A percentile compares a stretch with the other conserved stretches of the same genome.
Evolutionary conservation across 495 filamentous ascomycete species (phyloP).

Genomic region (Penicillium cataractarum): DNA sequence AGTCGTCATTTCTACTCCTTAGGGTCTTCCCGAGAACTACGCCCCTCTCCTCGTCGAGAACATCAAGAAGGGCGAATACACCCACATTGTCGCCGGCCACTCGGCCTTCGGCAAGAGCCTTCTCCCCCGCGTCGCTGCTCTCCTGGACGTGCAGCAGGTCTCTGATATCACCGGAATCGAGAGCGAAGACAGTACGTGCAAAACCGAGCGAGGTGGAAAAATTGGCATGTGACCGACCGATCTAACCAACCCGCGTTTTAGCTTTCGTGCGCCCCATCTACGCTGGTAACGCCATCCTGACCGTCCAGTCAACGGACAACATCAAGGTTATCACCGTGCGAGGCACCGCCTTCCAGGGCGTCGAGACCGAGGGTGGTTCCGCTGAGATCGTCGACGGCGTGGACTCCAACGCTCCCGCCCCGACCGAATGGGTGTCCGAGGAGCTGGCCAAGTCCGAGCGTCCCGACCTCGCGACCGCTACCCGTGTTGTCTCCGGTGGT

Average conservation of each 20-base stretch:
- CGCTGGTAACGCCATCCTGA: constrained; percentile 95
- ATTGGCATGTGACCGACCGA: constrained; percentile 27
- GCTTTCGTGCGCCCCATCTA: constrained; percentile 96
- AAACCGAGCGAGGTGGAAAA: not conserved
- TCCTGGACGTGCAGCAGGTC: constrained; percentile 90
- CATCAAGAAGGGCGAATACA: constrained; percentile 90
- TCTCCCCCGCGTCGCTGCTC: constrained; percentile 91
- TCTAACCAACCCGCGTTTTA: constrained; percentile 31
- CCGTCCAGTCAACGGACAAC: constrained; percentile 85
- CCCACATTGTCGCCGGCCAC: constrained; percentile 86
- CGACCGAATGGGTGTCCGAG: constrained; percentile 91
- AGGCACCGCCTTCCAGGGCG: constrained; percentile 79
- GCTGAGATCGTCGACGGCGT: constrained; percentile 51
- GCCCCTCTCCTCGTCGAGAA: constrained; percentile 94
- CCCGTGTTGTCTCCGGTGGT: constrained; percentile 89
- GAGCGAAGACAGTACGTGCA: constrained; percentile 74
- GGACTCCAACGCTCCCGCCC: constrained; percentile 64
- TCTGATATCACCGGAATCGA: constrained; percentile 88
- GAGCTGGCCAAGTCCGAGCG: constrained; percentile 90
- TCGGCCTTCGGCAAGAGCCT: constrained; percentile 97
- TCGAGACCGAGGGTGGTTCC: constrained; percentile 53
- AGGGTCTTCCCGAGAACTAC: constrained; percentile 94
- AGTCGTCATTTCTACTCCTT: constrained; percentile 11
- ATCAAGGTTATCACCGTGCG: constrained; percentile 92
- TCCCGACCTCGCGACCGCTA: constrained; percentile 89